Percentiles rank a stretch among this genome's conserved stretches.
Evolutionary conservation across 2,329 filamentous ascomycete species (phyloP).

Genomic region (Alternaria rosae): DNA sequence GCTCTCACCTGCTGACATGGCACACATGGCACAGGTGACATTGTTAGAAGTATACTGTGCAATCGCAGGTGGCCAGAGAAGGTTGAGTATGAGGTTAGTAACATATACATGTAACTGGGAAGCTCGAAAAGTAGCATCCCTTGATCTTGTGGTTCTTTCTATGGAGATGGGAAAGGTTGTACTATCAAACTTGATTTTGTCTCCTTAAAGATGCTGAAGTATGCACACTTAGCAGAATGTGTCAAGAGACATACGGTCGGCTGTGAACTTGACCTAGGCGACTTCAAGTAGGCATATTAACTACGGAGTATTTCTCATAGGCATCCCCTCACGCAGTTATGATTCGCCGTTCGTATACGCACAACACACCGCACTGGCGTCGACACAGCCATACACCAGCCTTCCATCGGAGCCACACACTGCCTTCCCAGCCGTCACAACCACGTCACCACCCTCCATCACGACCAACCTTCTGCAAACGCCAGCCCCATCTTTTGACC

Average conservation of each 20-base stretch:
- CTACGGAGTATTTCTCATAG: conserved; percentile 32
- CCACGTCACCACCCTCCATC: neutral
- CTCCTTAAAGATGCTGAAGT: too few relatives aligned
- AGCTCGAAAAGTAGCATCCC: too few relatives aligned
- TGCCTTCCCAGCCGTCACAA: neutral
- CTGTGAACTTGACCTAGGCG: rapidly evolving
- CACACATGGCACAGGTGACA: too few relatives aligned
- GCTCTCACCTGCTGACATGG: too few relatives aligned
- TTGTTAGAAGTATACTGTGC: too few relatives aligned
- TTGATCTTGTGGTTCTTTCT: too few relatives aligned
- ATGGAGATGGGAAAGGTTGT: too few relatives aligned
- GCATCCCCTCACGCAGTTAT: neutral
- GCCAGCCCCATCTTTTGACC: neutral
- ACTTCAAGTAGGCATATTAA: neutral
- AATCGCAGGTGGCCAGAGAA: too few relatives aligned
- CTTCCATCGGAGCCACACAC: neutral
- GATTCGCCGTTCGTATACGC: neutral
- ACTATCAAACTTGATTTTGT: too few relatives aligned
- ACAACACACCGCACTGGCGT: neutral
- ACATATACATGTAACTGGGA: too few relatives aligned
- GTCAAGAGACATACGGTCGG: neutral
- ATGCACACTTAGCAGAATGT: too few relatives aligned
- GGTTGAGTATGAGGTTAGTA: too few relatives aligned
- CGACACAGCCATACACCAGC: neutral
- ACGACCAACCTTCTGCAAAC: neutral